Conservation (phyloP, 441 rosid species). For the Mallotus repandus region DNA sequence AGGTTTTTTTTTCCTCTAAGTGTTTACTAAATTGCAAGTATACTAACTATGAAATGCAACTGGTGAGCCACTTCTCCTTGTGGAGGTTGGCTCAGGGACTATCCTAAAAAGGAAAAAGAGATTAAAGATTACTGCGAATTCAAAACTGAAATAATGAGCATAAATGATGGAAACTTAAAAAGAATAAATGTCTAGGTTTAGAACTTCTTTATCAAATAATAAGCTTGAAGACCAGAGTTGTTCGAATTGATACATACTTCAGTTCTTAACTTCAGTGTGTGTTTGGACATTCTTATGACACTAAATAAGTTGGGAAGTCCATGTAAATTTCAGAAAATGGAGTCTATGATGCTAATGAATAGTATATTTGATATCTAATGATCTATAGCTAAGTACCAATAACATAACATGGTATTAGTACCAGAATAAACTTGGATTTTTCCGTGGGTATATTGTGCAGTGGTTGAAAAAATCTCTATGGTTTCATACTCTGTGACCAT, state of each 20-base stretch:
- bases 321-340: too few relatives aligned
- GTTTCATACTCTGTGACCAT: background rate
- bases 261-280: too few relatives aligned
- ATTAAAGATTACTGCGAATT: background rate
- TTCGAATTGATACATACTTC: too few relatives aligned
- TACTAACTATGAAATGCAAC: background rate
- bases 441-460: background rate
- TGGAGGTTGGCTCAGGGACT: background rate
- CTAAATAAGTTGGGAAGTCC: too few relatives aligned
- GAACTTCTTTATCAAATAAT: constrained; percentile 3
- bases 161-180: background rate
- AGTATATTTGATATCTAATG: too few relatives aligned
- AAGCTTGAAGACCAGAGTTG: background rate
- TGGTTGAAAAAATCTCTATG: constrained; percentile 22
- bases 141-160: background rate
- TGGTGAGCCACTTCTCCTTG: background rate
- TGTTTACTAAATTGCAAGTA: too few relatives aligned
- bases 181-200: background rate
- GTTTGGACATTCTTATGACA: too few relatives aligned
- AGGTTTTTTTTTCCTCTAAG: background rate
- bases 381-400: background rate
- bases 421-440: too few relatives aligned
- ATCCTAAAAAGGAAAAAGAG: background rate
- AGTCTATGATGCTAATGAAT: too few relatives aligned
- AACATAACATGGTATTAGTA: background rate